A percentile compares a stretch with the other conserved stretches of the same genome.
These are phyloP conservation scores for Hypoxylon crocopeplum DNA, from an alignment of 495 filamentous ascomycete genomes.

Conservation along the genomic window DNA sequence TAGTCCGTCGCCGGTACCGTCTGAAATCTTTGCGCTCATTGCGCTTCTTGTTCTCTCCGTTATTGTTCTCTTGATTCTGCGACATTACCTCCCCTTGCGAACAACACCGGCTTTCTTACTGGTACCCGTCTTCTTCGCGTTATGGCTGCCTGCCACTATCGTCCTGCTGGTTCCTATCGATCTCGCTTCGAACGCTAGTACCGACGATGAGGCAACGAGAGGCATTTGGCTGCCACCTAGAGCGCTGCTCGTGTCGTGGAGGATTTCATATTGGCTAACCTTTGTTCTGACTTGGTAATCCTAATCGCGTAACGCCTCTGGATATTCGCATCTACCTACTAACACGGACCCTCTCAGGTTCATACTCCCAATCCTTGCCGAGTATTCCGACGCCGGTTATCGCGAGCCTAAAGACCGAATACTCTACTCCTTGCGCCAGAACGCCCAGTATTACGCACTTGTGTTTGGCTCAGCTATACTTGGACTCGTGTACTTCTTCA, in stretches of 20 bases:
- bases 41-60: constrained; percentile 75
- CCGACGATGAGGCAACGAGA: constrained; percentile 68
- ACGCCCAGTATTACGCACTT: constrained; percentile 86
- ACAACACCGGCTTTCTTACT: constrained; percentile 90
- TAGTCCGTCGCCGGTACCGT: constrained; percentile 60
- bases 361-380: constrained; percentile 90
- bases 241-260: constrained; percentile 82
- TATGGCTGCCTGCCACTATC: constrained; percentile 91
- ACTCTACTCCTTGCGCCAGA: constrained; percentile 81
- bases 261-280: constrained; percentile 95
- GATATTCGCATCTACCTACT: constrained; percentile 15
- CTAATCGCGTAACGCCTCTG: neutral
- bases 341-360: constrained; percentile 60
- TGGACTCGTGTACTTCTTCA: constrained; percentile 83
- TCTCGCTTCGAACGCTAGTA: constrained; percentile 80
- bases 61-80: constrained; percentile 80
- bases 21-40: constrained; percentile 74
- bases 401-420: constrained; percentile 81
- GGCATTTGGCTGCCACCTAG: constrained; percentile 70
- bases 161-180: constrained; percentile 97
- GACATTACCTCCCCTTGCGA: constrained; percentile 88
- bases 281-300: constrained; percentile 89
- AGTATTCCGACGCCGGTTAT: constrained; percentile 92
- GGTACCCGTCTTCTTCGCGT: constrained; percentile 88
- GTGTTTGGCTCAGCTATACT: constrained; percentile 71